Evolutionary conservation across 2,329 filamentous ascomycete species (phyloP).

Genomic region (Ceratocystis cubensis): DNA sequence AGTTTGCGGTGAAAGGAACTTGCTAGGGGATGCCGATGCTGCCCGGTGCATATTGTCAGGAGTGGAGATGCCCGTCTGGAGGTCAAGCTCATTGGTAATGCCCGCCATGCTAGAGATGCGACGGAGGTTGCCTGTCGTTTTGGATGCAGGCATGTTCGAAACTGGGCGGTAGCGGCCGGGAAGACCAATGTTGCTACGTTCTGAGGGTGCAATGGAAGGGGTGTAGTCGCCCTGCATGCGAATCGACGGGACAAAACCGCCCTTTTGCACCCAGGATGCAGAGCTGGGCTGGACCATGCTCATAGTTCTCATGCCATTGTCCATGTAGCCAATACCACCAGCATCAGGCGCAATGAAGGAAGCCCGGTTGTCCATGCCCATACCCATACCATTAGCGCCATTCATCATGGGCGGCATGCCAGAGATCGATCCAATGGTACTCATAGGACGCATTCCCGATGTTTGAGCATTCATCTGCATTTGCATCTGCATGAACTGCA

Average conservation of each 20-base stretch:
- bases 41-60: conserved; percentile 30
- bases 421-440: conserved; percentile 16
- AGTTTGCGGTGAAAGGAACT: conserved; percentile 24
- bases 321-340: conserved; percentile 34
- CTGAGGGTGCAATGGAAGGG: conserved; percentile 85
- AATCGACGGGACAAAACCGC: conserved; percentile 40
- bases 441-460: conserved; percentile 15
- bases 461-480: conserved; percentile 57
- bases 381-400: conserved; percentile 24
- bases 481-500: conserved; percentile 88
- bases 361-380: conserved; percentile 32
- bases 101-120: conserved; percentile 14
- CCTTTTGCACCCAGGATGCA: conserved; percentile 41
- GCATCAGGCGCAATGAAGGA: conserved; percentile 38
- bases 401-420: conserved; percentile 56
- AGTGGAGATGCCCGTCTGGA: conserved; percentile 27
- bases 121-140: conserved; percentile 20
- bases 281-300: conserved; percentile 68
- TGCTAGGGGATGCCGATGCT: conserved; percentile 24
- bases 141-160: conserved; percentile 44
- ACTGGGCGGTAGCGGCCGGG: conserved; percentile 86
- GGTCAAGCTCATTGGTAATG: conserved; percentile 23
- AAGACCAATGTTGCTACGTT: conserved; percentile 85
- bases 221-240: conserved; percentile 52
- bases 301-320: conserved; percentile 53